phyloP scores from a whole-genome alignment of 352 stramenopile genomes.

The Phytophthora hibernalis region DNA sequence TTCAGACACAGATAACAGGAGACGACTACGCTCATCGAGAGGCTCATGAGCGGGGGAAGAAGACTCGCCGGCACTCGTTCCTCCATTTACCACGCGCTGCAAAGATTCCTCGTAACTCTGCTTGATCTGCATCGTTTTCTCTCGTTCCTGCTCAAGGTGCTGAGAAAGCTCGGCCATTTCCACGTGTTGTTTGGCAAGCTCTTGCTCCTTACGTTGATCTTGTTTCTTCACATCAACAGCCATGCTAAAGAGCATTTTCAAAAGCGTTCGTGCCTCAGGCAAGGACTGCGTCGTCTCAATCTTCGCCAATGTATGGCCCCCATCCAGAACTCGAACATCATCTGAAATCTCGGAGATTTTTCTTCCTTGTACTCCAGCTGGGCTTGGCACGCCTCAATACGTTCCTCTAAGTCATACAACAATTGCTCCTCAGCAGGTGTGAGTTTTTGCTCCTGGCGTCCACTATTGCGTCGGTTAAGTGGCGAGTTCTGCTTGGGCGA shows the following conservation, averaged over 20 bases:
- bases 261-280: conserved; percentile 76
- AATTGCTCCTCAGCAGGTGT: conserved; percentile 85
- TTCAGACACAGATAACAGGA: conserved; percentile 81
- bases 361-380: conserved; percentile 92
- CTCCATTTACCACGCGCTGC: conserved; percentile 69
- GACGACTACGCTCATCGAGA: conserved; percentile 65
- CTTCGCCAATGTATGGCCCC: conserved; percentile 63
- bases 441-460: conserved; percentile 54
- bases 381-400: conserved; percentile 86
- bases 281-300: conserved; percentile 88
- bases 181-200: conserved; percentile 78
- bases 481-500: conserved; percentile 67
- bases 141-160: conserved; percentile 74
- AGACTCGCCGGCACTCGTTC: conserved; percentile 20
- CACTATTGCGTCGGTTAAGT: conserved; percentile 53
- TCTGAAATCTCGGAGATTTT: conserved; percentile 82
- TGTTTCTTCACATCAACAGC: conserved; percentile 90
- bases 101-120: conserved; percentile 86
- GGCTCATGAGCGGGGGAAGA: conserved; percentile 35
- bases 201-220: conserved; percentile 82
- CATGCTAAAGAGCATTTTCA: conserved; percentile 90
- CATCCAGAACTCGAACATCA: conserved; percentile 53
- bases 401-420: conserved; percentile 85
- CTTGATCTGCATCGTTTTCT: conserved; percentile 81
- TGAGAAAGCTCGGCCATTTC: conserved; percentile 69